phyloP scores from a whole-genome alignment of 331 rosid species.

The Quercus tomentella region DNA sequence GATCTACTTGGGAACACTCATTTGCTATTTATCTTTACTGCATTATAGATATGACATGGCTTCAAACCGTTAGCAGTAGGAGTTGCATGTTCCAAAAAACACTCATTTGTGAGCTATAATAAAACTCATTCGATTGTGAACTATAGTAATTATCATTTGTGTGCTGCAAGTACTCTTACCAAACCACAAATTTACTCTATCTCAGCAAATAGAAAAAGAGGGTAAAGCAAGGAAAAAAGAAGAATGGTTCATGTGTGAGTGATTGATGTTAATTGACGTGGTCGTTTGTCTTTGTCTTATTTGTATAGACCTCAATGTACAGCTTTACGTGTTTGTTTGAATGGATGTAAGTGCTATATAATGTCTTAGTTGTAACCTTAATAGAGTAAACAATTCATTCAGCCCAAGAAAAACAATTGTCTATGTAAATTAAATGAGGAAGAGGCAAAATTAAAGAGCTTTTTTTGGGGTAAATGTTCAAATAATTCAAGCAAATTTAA shows the following conservation, averaged over 20 bases:
- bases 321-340: neutral
- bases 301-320: neutral
- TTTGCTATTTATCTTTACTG: neutral
- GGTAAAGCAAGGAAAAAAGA: neutral
- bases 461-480: no score
- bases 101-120: neutral
- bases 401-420: neutral
- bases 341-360: neutral
- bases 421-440: no score
- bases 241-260: neutral
- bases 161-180: neutral
- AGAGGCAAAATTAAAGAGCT: no score
- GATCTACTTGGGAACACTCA: neutral
- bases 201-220: neutral
- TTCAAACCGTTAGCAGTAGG: conserved; percentile 56
- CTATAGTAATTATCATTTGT: conserved; percentile 7
- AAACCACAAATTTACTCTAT: conserved; percentile 11
- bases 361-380: neutral
- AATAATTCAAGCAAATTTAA: no score
- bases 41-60: conserved; percentile 62
- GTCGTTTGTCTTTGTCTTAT: neutral
- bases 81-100: conserved; percentile 7
- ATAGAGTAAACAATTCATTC: conserved; percentile 2
- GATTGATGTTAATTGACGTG: neutral
- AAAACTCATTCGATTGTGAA: conserved; percentile 54